These are phyloP conservation scores for Triticum urartu DNA, from an alignment of 176 grass and related monocot genomes.

Conservation along the genomic window DNA sequence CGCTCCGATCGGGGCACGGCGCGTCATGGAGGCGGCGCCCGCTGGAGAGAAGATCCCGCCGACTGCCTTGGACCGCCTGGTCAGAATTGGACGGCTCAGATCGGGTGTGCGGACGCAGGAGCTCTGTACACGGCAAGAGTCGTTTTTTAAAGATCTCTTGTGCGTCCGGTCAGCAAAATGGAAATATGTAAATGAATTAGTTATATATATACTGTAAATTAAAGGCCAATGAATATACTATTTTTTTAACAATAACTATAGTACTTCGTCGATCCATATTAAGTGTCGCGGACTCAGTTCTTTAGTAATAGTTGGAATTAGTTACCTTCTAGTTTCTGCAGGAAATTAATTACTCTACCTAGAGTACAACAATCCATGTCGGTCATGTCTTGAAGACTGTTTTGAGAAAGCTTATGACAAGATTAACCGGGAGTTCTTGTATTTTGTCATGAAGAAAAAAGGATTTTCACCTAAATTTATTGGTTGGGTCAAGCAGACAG, in stretches of 20 bases:
- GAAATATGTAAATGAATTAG: background rate
- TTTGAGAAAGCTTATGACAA: too few species aligned
- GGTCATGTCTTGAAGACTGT: background rate
- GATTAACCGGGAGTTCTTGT: too few species aligned
- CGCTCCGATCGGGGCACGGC: background rate
- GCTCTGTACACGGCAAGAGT: background rate
- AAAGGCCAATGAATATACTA: background rate
- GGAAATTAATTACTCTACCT: too few species aligned
- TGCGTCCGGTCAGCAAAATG: background rate
- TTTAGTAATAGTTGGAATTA: too few species aligned
- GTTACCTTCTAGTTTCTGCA: background rate
- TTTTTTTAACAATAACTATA: too few species aligned
- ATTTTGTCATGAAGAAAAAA: too few species aligned
- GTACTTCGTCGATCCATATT: too few species aligned
- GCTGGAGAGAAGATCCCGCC: background rate
- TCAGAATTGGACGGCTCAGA: background rate
- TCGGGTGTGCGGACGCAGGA: background rate
- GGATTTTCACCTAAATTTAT: too few species aligned
- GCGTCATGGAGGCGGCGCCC: background rate
- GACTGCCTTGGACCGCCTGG: background rate
- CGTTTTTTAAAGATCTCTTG: conserved; percentile 23
- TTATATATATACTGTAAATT: background rate
- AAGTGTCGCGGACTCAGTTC: too few species aligned
- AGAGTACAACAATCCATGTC: background rate
- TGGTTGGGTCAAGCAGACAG: too few species aligned